Base-by-base conservation (phyloP, 1,284 basidiomycete species). In the Cutaneotrichosporon cavernicola region DNA sequence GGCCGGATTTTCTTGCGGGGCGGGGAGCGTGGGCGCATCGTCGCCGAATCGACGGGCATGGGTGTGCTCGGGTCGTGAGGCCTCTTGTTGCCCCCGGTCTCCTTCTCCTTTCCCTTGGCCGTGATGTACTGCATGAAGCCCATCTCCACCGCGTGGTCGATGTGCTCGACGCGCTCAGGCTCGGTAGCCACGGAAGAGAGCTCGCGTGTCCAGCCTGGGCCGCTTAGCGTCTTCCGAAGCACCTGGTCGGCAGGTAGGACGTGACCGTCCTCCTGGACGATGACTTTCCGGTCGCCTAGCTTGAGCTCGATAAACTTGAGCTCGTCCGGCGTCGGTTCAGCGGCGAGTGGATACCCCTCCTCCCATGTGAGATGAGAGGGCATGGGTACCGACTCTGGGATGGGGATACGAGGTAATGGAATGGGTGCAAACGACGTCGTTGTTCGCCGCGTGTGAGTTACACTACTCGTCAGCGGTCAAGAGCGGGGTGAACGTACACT, bases 361-460 rank as follows among this genome's bases (percentile, higher is more conserved):
- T 74, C 68, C 18, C 65, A 30, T 9, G 73, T 40, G 40, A 78
- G 69, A 53, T 74, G 70, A 10, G 65, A 26, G 1, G 77, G 75
- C 21, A 71, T 55, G 22, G 69, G 63, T 22, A 76, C 63, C 18
- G 62, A n/a, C 13, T 75, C 72, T 10, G 76, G 75, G 0, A 65
- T 63, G 0, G 77, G 72, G 22, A 80, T 72, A 14, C 73, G 73
- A 14, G 80, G 80, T 10, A 80, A 71, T 2, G 70, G 53, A 32
- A 81, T 73, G 10, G 80, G 78, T 0, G 76, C 73, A 53, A 76
- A 80, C 5, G 76, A 74, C 1, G 79, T 81, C 0, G 76, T 77
- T 0, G 79, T 81, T 22, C 63, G 63, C 6, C 51, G 53, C 53
- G 58, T 60, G n/a, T 60, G 58, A 26, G 58, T 69, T 31, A 68